Percentiles rank a stretch among this genome's conserved stretches.
phyloP scores from a whole-genome alignment of 176 grass and related monocot genomes.

The Cenchrus americanus region DNA sequence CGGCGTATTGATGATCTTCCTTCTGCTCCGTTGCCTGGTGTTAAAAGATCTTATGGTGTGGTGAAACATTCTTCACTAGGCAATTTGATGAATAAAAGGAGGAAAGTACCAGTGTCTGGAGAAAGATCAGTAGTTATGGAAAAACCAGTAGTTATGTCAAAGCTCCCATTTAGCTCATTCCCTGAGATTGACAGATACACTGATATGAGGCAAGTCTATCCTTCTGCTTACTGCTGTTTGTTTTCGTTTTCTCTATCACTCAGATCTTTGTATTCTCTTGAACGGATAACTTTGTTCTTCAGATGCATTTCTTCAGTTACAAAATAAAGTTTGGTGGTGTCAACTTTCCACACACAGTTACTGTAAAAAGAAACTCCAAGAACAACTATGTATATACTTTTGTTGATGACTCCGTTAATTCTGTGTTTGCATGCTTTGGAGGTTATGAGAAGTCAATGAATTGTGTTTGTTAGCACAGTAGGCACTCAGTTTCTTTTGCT shows the following conservation, averaged over 20 bases:
- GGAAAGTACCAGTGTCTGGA: constrained; percentile 35
- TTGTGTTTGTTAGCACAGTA: background rate
- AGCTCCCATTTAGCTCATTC: constrained; percentile 45
- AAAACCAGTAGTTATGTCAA: constrained; percentile 18
- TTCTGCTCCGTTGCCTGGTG: background rate
- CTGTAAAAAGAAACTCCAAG: background rate
- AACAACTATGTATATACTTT: background rate
- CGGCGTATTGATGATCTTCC: constrained; percentile 28
- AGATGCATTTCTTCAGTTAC: constrained; percentile 17
- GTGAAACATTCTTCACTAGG: constrained; percentile 13
- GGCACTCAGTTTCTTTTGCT: constrained; percentile 6
- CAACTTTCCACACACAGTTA: background rate
- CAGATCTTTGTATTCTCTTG: background rate
- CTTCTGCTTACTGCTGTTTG: background rate
- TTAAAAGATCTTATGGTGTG: constrained; percentile 38
- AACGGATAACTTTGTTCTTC: background rate
- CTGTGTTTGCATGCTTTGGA: constrained; percentile 4
- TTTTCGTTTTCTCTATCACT: background rate
- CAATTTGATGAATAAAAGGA: constrained; percentile 35
- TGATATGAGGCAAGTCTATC: constrained; percentile 46
- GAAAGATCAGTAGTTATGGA: constrained; percentile 23
- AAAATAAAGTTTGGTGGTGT: constrained; percentile 7
- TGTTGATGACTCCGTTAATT: background rate
- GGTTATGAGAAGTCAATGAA: background rate
- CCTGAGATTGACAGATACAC: constrained; percentile 55